Evolutionary conservation across 768 basidiomycete genomes (phyloP), one percentile per base, ranked within the genome.

Genomic region (Lactifluus echinatus): DNA sequence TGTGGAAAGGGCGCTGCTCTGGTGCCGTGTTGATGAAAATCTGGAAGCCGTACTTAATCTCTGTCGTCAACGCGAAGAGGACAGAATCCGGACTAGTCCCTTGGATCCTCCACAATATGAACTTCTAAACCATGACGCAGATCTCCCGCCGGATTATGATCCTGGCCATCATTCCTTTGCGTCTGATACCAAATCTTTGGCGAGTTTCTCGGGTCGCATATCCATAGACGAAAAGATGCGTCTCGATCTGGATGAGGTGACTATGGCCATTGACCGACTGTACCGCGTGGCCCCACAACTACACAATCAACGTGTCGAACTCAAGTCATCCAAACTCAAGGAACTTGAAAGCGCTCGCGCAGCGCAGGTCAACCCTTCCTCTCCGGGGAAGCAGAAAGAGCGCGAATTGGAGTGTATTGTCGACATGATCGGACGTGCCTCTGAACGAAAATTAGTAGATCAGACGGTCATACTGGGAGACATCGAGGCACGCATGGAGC

Each of bases 251-350:
- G 93, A 96, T 63, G 77, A 79, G 11, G 83, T 98, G 44, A 82
- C 89, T 0, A 79, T 80, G 68, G 93, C 96, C 29, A 94, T 99
- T 64, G 93, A 95, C 68, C 76, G 93, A 36, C 73, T 97, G 11
- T 91, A 96, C 69, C 70, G 80, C 8, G 88, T 86, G 29, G 83
- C 92, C 0, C 94, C 95, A 0, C 93, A 95, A 68, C 71, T 97
- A 40, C 82, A 87, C 57, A 87, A 94, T 67, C 95, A 99, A 69
- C 83, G 96, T 0, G 92, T 89, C n/a, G 93, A 94, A 68, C 79
- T 95, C 44, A 85, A 85, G 65, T 77, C 77, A 5, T 73, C 80
- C 24, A 88, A 90, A 66, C 64, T 84, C 14, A 79, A 79, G 12
- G 79, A 91, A 69, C 79, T 92, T 74, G 87, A 90, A 69, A 78